Percentiles rank a stretch among this genome's conserved stretches.
These are phyloP conservation scores for Kluyveromyces nonfermentans DNA, from an alignment of 805 yeast species.

Conservation along the genomic window DNA sequence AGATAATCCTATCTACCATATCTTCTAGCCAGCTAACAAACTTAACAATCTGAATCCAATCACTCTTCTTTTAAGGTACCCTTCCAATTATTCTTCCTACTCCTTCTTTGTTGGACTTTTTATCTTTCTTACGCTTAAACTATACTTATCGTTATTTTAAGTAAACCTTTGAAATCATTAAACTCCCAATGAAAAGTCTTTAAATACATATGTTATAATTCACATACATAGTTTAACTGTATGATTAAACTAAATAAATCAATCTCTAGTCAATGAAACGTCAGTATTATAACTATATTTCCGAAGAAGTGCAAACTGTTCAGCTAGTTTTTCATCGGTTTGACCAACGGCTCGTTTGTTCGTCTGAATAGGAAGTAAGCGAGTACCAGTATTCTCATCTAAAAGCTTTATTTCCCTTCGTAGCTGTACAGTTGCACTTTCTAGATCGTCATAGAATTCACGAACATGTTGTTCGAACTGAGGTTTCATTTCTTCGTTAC, in stretches of 20 bases:
- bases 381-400: slow-evolving; percentile 24
- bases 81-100: too few relatives aligned
- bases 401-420: slow-evolving; percentile 21
- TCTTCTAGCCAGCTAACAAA: not conserved
- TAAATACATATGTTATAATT: too few relatives aligned
- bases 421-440: slow-evolving; percentile 16
- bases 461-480: slow-evolving; percentile 22
- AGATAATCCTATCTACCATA: not conserved
- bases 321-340: slow-evolving; percentile 25
- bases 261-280: not conserved
- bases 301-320: slow-evolving; percentile 16
- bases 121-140: too few relatives aligned
- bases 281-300: not conserved
- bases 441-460: slow-evolving; percentile 19
- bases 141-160: too few relatives aligned
- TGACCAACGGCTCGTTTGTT: slow-evolving; percentile 27
- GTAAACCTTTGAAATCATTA: too few relatives aligned
- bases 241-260: not conserved
- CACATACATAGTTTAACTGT: not conserved
- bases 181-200: too few relatives aligned
- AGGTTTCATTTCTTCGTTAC: slow-evolving; percentile 21
- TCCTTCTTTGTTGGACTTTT: too few relatives aligned
- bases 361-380: slow-evolving; percentile 24
- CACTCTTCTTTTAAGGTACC: too few relatives aligned
- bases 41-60: too few relatives aligned